Conservation (phyloP, 352 stramenopile species). For the Phytopythium oedochilum region DNA sequence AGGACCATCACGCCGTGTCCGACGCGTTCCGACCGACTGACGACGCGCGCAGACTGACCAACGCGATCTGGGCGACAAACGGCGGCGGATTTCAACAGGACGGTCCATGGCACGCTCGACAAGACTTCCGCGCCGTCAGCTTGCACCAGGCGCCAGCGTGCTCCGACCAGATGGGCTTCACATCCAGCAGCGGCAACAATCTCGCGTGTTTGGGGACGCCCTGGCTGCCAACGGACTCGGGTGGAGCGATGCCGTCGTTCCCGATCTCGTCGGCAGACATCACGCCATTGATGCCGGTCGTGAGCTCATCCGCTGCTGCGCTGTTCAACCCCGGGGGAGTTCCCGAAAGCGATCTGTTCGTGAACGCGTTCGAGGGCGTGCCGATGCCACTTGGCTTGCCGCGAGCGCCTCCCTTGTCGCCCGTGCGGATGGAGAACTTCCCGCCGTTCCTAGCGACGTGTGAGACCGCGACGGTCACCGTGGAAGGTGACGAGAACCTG, state of each 20-base stretch:
- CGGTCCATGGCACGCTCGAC: neutral
- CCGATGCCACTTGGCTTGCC: constrained; percentile 3
- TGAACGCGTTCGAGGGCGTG: constrained; percentile 1
- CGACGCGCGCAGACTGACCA: neutral
- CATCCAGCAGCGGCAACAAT: neutral
- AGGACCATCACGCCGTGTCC: neutral
- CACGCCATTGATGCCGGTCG: neutral
- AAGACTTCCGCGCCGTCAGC: neutral
- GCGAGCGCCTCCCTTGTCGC: constrained; percentile 8
- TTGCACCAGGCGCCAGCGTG: neutral
- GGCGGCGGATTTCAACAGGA: neutral
- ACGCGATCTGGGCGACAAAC: neutral
- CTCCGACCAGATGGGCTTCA: neutral
- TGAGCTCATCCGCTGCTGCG: neutral
- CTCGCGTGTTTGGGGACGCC: neutral
- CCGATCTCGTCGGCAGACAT: neutral
- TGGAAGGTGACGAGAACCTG: constrained; percentile 23
- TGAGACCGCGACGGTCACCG: constrained; percentile 33
- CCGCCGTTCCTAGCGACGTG: constrained; percentile 23
- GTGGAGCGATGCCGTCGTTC: neutral
- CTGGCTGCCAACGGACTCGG: neutral
- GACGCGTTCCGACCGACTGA: neutral
- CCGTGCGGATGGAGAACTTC: constrained; percentile 41
- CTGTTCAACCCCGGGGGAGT: neutral
- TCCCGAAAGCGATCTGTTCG: neutral